phyloP scores from a whole-genome alignment of 192 early-diverging fungal genomes.

The Linnemannia elongata region DNA sequence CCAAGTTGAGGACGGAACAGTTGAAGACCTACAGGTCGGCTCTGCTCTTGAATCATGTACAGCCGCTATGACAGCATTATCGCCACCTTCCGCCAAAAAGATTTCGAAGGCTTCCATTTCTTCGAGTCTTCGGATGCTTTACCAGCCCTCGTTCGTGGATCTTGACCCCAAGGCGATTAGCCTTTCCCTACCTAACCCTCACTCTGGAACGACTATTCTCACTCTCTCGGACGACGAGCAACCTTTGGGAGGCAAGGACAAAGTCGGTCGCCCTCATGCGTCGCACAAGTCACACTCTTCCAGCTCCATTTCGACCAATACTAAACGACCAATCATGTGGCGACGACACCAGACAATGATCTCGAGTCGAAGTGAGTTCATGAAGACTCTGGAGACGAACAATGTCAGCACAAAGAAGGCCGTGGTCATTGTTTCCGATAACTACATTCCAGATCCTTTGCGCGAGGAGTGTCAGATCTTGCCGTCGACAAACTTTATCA shows the following conservation, averaged over 20 bases:
- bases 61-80: conserved; percentile 14
- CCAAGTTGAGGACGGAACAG: not conserved
- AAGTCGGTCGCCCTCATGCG: not conserved
- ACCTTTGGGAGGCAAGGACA: not conserved
- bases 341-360: conserved; percentile 55
- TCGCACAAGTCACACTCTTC: not conserved
- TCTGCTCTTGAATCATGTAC: conserved; percentile 15
- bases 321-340: conserved; percentile 15
- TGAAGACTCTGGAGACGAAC: conserved; percentile 32
- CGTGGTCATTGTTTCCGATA: conserved; percentile 10
- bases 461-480: conserved; percentile 66
- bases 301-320: not conserved
- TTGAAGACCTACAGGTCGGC: not conserved
- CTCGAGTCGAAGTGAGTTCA: conserved; percentile 36
- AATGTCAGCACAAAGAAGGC: not conserved
- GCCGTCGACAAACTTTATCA: conserved; percentile 54
- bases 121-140: conserved; percentile 1
- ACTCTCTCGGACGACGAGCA: conserved; percentile 5
- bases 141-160: not conserved
- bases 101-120: not conserved
- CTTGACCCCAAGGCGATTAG: not conserved
- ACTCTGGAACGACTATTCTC: not conserved
- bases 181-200: not conserved
- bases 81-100: conserved; percentile 21
- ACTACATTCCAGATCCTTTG: conserved; percentile 32